Evolutionary conservation across 2,329 filamentous ascomycete species (phyloP).

Genomic region (Zarea fungicola): DNA sequence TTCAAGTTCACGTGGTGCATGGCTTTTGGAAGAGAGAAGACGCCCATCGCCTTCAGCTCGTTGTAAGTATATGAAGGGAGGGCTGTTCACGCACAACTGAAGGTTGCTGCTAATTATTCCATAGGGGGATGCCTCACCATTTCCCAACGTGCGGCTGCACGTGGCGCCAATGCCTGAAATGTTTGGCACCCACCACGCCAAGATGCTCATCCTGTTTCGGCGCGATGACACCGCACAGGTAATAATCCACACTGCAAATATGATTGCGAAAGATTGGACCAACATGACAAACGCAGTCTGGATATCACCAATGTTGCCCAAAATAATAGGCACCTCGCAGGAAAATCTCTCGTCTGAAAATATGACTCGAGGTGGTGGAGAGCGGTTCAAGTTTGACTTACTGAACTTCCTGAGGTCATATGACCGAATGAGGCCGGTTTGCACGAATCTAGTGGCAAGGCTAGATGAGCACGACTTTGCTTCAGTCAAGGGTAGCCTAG

Average conservation of each 20-base stretch:
- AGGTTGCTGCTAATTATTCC: slow-evolving; percentile 3
- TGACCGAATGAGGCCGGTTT: slow-evolving; percentile 50
- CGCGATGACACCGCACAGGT: slow-evolving; percentile 73
- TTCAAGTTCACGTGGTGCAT: slow-evolving; percentile 53
- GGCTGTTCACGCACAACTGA: neutral
- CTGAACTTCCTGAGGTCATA: slow-evolving; percentile 69
- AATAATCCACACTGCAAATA: slow-evolving; percentile 84
- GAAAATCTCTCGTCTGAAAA: slow-evolving; percentile 13
- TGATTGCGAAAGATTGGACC: slow-evolving; percentile 82
- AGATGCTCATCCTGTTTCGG: slow-evolving; percentile 80
- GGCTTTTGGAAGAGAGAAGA: slow-evolving; percentile 66
- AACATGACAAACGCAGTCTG: slow-evolving; percentile 86
- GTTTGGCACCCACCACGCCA: slow-evolving; percentile 81
- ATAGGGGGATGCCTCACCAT: slow-evolving; percentile 56
- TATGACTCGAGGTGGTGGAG: slow-evolving; percentile 51
- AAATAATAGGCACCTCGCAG: slow-evolving; percentile 21
- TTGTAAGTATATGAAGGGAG: slow-evolving; percentile 39
- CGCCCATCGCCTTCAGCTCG: slow-evolving; percentile 47
- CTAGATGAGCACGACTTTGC: slow-evolving; percentile 65
- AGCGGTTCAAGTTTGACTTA: slow-evolving; percentile 70
- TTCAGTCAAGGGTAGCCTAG: slow-evolving; percentile 59
- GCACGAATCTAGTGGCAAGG: slow-evolving; percentile 48
- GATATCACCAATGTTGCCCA: slow-evolving; percentile 66
- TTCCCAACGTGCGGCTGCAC: slow-evolving; percentile 65
- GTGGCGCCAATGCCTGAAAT: slow-evolving; percentile 74